Percentiles rank a stretch among this genome's conserved stretches.
Conservation (phyloP, 768 basidiomycete genomes). For the Lactarius psammicola region DNA sequence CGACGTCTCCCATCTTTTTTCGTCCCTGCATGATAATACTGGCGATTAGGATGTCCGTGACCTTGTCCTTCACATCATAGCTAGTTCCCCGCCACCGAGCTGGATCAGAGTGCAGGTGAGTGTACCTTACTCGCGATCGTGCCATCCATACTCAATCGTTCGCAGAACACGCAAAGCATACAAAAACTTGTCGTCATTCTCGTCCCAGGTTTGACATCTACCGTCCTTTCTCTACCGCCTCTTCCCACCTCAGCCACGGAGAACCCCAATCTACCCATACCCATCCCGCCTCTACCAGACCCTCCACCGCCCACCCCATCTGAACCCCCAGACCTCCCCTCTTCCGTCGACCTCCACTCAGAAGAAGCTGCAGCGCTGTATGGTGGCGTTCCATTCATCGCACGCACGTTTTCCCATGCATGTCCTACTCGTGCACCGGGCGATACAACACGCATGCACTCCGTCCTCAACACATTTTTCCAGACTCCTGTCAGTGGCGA, state of each 20-base stretch:
- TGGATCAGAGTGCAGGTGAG: too few relatives aligned
- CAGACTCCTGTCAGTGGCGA: conserved; percentile 72
- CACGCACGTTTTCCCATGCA: conserved; percentile 84
- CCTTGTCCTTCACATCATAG: too few relatives aligned
- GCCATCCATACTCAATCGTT: too few relatives aligned
- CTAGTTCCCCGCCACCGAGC: too few relatives aligned
- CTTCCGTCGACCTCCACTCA: conserved; percentile 10
- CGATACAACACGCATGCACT: conserved; percentile 80
- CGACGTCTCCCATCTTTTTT: conserved; percentile 48
- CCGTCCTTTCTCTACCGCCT: too few relatives aligned
- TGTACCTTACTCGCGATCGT: too few relatives aligned
- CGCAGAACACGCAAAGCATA: too few relatives aligned
- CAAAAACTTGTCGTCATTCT: too few relatives aligned
- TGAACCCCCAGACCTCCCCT: conserved; percentile 24
- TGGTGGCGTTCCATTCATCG: conserved; percentile 59
- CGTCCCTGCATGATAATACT: neutral
- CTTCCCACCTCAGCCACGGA: conserved; percentile 64
- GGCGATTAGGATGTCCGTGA: too few relatives aligned
- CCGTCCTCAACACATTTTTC: conserved; percentile 79
- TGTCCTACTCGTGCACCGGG: conserved; percentile 93
- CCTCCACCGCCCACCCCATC: conserved; percentile 18
- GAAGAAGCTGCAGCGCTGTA: conserved; percentile 27
- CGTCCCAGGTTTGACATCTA: too few relatives aligned
- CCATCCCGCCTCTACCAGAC: conserved; percentile 42
- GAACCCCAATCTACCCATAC: conserved; percentile 54